These are phyloP conservation scores for Raphanus raphanistrum DNA, from an alignment of 345 rosid species.

Conservation along the genomic window DNA sequence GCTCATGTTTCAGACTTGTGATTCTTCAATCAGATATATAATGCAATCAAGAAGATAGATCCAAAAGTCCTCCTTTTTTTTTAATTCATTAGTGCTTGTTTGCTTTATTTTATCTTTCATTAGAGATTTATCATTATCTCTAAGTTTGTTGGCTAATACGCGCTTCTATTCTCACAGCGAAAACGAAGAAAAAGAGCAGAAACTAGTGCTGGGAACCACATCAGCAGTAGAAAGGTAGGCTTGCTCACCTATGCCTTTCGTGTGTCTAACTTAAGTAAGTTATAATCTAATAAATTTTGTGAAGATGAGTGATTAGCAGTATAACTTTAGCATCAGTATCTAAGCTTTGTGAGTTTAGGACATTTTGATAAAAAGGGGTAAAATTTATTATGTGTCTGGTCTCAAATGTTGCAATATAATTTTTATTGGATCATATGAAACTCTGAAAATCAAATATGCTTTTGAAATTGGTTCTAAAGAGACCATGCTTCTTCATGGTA, in stretches of 20 bases:
- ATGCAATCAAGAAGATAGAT: constrained; percentile 14
- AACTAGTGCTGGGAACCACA: constrained; percentile 51
- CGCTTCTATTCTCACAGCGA: constrained; percentile 49
- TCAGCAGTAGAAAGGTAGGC: constrained; percentile 66
- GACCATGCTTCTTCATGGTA: constrained; percentile 43
- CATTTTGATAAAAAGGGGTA: background rate
- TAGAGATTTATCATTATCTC: constrained; percentile 1
- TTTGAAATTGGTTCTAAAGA: constrained; percentile 38
- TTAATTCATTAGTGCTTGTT: constrained; percentile 14
- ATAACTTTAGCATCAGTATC: background rate
- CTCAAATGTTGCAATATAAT: background rate
- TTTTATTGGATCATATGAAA: constrained; percentile 12
- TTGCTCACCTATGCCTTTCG: constrained; percentile 4
- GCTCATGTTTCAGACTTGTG: constrained; percentile 25
- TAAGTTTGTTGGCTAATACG: constrained; percentile 19
- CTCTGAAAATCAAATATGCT: constrained; percentile 20
- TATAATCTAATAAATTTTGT: background rate
- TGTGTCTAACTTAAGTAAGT: background rate
- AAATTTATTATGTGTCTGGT: background rate
- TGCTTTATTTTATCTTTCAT: constrained; percentile 10
- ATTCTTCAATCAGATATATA: constrained; percentile 20
- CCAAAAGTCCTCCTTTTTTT: constrained; percentile 1
- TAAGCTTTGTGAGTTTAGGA: constrained; percentile 20
- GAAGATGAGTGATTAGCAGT: constrained; percentile 7
- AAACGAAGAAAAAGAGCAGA: constrained; percentile 88